Percentiles rank a stretch among this genome's conserved stretches.
These are phyloP conservation scores for Nakaseomyces delphensis DNA, from an alignment of 1,139 yeast genomes.

Conservation along the genomic window DNA sequence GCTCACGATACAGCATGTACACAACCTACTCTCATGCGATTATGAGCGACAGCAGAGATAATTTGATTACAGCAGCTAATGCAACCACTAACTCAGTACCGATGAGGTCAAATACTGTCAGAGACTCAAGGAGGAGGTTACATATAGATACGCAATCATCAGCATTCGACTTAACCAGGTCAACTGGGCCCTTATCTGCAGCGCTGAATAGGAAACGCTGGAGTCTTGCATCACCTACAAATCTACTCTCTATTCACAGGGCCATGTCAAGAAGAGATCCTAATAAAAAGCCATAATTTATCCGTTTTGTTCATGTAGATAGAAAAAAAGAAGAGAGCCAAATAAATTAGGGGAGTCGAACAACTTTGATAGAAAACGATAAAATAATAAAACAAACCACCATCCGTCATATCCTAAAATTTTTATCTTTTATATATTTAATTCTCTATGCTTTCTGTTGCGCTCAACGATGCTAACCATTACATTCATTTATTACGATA, in stretches of 20 bases:
- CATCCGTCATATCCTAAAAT: too few relatives aligned
- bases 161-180: neutral
- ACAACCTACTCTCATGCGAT: constrained; percentile 10
- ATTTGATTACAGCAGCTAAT: neutral
- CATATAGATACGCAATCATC: constrained; percentile 4
- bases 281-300: neutral
- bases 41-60: neutral
- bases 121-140: constrained; percentile 1
- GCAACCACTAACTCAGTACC: neutral
- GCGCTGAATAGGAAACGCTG: constrained; percentile 4
- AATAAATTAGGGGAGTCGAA: too few relatives aligned
- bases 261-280: constrained; percentile 1
- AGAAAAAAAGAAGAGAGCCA: neutral
- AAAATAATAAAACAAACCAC: too few relatives aligned
- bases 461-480: too few relatives aligned
- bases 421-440: too few relatives aligned
- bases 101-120: neutral
- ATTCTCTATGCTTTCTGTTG: too few relatives aligned
- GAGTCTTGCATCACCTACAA: constrained; percentile 6
- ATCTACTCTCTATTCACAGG: constrained; percentile 2
- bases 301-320: neutral
- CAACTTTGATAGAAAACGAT: too few relatives aligned
- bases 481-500: neutral
- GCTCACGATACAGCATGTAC: constrained; percentile 33
- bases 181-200: constrained; percentile 1